Evolutionary conservation across 139 green algal species (phyloP), one percentile per base, ranked within the genome.

Genomic region (Volvox africanus): DNA sequence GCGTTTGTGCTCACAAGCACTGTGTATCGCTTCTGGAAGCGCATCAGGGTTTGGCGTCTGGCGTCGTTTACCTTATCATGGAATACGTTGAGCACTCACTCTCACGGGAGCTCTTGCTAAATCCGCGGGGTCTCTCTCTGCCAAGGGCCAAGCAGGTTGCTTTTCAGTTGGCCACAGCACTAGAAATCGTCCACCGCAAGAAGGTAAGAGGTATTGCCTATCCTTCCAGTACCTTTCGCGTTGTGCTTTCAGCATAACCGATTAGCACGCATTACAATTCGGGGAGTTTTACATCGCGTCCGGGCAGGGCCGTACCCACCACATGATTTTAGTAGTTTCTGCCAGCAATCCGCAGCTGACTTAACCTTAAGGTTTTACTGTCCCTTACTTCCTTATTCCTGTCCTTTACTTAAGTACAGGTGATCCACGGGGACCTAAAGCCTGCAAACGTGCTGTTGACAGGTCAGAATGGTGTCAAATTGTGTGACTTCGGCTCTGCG

Each of bases 401-500:
- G 44, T 55, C 44, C 44, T 14, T 55, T 55, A 55, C 44, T 5
- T 55, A 14, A 14, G 44, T 61, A 13, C 68, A 82, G 69, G 69
- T 89, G 17, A 3, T 2, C 2, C 84, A 89, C 61, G 61, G 84
- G 11, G 86, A 90, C 50, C 1, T 90, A 18, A 90, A 90, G 73
- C 86, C 86, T 0, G 86, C 50, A 2, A 90, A 90, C 86, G 26
- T 90, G 12, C 69, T 90, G n/a, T 55, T 90, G 2, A 83, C 73
- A 18, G 19, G 71, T 0, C 50, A 62, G 13, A 77, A 61, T 44
- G 55, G 9, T 32, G 86, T 90, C 1, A 90, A 90, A 30, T 75
- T 90, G 50, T 90, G 86, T 55, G 86, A 90, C 55, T 90, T 83
- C 6, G 86, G 86, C 20, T 82, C 69, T 13, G 83, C 83, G 19